Base-by-base conservation (phyloP, 441 rosid species). In the Populus hybrid region DNA sequence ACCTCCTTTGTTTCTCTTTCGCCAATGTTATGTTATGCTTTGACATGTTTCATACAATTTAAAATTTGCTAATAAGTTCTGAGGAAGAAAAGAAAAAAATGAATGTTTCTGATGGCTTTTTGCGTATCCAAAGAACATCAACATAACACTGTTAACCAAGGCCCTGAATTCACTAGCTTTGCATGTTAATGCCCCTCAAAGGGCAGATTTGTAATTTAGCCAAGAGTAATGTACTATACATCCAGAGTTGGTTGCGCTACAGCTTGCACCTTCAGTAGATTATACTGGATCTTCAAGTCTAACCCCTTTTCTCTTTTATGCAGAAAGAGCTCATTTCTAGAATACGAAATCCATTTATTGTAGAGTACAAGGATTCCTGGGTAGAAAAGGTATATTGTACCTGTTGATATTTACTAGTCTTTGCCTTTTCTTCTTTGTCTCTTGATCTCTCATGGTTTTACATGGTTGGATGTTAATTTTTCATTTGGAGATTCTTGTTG, bases 351-450 rank as follows among this genome's bases (percentile, higher is more conserved):
- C 99, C 98, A 21, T 97, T 94, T 82, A 92, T 97, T 76, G 99
- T 97, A 81, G 97, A 97, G 84, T 97, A 97, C 85, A 97, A 93
- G 82, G 99, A 97, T 80, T 97, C 99, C 61, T 97, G 99, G 99
- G 97, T 97, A 16, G 99, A 97, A 81, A 97, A 91, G 98, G 99
- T 97, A 90, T 12, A 45, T 23, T 77, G 35, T 56, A 45, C 36
- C 33, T 36, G 0, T 36, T 11, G 38, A 29, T 50, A 69, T 33
- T 68, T 68, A 4, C 16, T 35, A 35, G 59, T 72, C 23, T 8
- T 56, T 29, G 38, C 14, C 5, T 2, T 14, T 45, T 45, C 56
- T 50, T 50, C 59, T 4, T 16, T 50, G n/a, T 50, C n/a, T 50
- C 18, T 40, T 36, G 38, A 35, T 35, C 38, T 35, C 38, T 35